phyloP scores from a whole-genome alignment of 2,329 filamentous ascomycete species.

The Sporothrix curviconia region DNA sequence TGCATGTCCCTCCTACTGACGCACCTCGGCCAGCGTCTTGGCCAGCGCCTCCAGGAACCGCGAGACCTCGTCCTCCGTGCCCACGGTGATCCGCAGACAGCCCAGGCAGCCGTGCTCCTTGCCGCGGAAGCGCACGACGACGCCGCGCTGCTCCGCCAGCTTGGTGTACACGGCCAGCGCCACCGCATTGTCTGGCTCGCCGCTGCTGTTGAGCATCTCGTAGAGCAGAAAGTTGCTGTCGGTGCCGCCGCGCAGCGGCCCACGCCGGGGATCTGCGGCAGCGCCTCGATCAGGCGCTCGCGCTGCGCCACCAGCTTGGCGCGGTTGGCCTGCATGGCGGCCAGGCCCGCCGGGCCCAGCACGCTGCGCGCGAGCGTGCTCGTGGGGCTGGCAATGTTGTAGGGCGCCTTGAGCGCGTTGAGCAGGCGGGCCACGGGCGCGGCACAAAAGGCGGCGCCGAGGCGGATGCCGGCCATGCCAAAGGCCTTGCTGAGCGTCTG shows the following conservation, averaged over 20 bases:
- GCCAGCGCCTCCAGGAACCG: constrained; percentile 66
- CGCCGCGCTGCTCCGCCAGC: constrained; percentile 77
- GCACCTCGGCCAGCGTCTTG: constrained; percentile 41
- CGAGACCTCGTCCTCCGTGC: constrained; percentile 79
- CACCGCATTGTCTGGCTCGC: constrained; percentile 69
- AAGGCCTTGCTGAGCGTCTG: constrained; percentile 98
- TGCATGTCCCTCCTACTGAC: constrained; percentile 21
- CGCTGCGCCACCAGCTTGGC: constrained; percentile 69
- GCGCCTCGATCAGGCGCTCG: constrained; percentile 63
- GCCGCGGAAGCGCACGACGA: constrained; percentile 89
- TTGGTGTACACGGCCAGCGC: constrained; percentile 77
- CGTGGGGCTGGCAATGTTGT: constrained; percentile 88
- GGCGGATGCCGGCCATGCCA: constrained; percentile 84
- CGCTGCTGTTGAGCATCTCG: constrained; percentile 70
- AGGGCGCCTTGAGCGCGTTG: constrained; percentile 91
- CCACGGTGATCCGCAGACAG: constrained; percentile 85
- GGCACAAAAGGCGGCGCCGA: constrained; percentile 78
- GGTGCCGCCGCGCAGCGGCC: constrained; percentile 72
- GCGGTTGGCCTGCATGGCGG: constrained; percentile 64
- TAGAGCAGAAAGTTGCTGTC: constrained; percentile 87
- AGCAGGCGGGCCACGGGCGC: constrained; percentile 69
- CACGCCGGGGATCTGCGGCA: constrained; percentile 70
- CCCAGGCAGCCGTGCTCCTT: constrained; percentile 86
- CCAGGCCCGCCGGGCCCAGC: constrained; percentile 59
- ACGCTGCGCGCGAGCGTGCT: constrained; percentile 72